These are phyloP conservation scores for Apiotrichum sp. DNA, from an alignment of 1,284 basidiomycete species.

Conservation along the genomic window DNA sequence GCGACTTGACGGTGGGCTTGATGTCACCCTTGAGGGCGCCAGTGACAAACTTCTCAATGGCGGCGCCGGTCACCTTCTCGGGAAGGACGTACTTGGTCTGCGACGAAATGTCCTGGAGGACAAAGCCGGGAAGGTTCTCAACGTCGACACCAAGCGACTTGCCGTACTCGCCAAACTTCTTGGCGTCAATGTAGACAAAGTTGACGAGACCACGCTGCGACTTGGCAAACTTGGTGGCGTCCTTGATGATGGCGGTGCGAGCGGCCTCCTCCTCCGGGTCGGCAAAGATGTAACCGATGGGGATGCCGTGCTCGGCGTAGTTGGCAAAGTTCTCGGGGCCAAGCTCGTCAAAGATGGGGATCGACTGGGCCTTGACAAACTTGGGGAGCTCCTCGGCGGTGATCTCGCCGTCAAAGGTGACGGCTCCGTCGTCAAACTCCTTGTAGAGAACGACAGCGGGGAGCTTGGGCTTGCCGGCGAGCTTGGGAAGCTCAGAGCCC, in stretches of 20 bases:
- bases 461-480: slow-evolving; percentile 62
- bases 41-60: slow-evolving; percentile 57
- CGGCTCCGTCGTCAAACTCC: slow-evolving; percentile 79
- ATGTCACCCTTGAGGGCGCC: slow-evolving; percentile 70
- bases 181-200: slow-evolving; percentile 97
- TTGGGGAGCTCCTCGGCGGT: slow-evolving; percentile 59
- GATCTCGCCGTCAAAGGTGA: slow-evolving; percentile 61
- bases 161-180: slow-evolving; percentile 92
- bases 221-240: slow-evolving; percentile 68
- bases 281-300: slow-evolving; percentile 91
- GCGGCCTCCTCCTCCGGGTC: slow-evolving; percentile 61
- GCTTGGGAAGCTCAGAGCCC: slow-evolving; percentile 62
- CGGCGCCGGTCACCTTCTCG: slow-evolving; percentile 50
- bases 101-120: slow-evolving; percentile 76
- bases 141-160: slow-evolving; percentile 80
- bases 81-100: slow-evolving; percentile 85
- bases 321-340: slow-evolving; percentile 85
- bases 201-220: slow-evolving; percentile 82
- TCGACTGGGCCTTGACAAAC: slow-evolving; percentile 76
- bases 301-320: slow-evolving; percentile 76
- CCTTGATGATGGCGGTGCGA: slow-evolving; percentile 62
- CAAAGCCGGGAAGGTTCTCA: slow-evolving; percentile 86
- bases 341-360: slow-evolving; percentile 90
- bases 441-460: slow-evolving; percentile 92
- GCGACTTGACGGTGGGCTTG: slow-evolving; percentile 80